A percentile compares a stretch with the other conserved stretches of the same genome.
Conservation (phyloP, 108 stramenopile genomes). For the Hondaea fermentalgiana region DNA sequence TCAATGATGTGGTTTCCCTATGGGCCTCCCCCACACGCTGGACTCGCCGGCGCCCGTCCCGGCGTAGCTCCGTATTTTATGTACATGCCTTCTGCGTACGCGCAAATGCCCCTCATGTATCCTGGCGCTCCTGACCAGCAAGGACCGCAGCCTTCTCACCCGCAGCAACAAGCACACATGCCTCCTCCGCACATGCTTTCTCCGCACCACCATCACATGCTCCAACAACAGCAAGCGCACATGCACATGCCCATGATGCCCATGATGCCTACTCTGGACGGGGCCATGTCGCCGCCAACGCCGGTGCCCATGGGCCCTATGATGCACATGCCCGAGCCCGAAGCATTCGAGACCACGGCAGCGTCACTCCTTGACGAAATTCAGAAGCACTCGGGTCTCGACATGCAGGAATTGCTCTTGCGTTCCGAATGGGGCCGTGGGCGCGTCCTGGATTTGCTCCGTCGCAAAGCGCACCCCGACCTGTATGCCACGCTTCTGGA, state of each 20-base stretch:
- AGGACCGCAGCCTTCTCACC: too few relatives aligned
- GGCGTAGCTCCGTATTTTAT: neutral
- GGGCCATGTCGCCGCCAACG: too few relatives aligned
- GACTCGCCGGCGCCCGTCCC: neutral
- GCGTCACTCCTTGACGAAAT: neutral
- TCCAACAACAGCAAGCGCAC: neutral
- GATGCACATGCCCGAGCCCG: neutral
- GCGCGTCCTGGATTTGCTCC: neutral
- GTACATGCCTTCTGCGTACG: conserved; percentile 5
- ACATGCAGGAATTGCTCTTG: neutral
- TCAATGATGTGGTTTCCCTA: neutral
- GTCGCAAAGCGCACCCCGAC: neutral
- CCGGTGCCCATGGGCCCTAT: too few relatives aligned
- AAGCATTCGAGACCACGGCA: neutral
- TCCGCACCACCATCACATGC: neutral
- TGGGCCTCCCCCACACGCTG: neutral
- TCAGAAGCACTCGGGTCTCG: neutral
- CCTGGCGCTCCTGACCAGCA: neutral
- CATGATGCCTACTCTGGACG: too few relatives aligned
- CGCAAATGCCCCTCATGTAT: neutral
- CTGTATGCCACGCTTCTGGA: neutral
- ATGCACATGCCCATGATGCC: neutral
- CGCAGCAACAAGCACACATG: too few relatives aligned
- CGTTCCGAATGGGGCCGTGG: neutral
- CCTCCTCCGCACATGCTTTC: too few relatives aligned